Conservation (phyloP, 768 basidiomycete genomes). For the Trametes cinnabarina region DNA sequence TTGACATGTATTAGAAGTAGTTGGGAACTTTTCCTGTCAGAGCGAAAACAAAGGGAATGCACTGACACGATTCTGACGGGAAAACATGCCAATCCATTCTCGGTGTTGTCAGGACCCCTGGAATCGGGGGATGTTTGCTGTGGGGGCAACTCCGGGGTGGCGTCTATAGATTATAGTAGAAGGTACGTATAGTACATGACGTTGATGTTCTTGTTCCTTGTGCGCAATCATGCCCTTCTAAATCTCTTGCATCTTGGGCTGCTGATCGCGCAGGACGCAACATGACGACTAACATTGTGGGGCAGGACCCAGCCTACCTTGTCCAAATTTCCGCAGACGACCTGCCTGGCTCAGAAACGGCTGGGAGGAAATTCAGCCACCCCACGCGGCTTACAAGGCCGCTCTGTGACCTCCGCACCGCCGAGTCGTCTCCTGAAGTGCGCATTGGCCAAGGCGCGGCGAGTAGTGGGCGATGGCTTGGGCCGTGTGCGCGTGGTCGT, state of each 20-base stretch:
- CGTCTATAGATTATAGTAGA: too few species aligned
- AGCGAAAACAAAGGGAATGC: too few species aligned
- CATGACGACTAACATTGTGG: neutral
- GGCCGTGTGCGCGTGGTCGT: neutral
- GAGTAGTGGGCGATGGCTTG: neutral
- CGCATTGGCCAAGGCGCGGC: neutral
- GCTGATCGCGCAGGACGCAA: neutral
- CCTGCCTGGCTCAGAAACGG: neutral
- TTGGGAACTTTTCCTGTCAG: too few species aligned
- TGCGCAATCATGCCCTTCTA: too few species aligned
- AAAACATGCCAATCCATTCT: too few species aligned
- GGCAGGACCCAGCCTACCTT: neutral
- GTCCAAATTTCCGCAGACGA: neutral
- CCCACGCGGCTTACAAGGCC: slow-evolving; percentile 3
- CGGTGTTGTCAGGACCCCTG: too few species aligned
- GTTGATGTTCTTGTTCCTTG: neutral
- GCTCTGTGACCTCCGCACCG: slow-evolving; percentile 1
- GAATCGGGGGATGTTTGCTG: too few species aligned
- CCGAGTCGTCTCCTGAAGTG: neutral
- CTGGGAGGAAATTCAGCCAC: neutral
- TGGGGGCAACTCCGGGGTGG: too few species aligned
- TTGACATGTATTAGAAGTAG: too few species aligned
- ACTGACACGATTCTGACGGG: too few species aligned
- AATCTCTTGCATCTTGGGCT: neutral
- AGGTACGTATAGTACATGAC: too few species aligned